Evolutionary conservation across 768 basidiomycete species (phyloP).

Genomic region (Suillus ampliporus): DNA sequence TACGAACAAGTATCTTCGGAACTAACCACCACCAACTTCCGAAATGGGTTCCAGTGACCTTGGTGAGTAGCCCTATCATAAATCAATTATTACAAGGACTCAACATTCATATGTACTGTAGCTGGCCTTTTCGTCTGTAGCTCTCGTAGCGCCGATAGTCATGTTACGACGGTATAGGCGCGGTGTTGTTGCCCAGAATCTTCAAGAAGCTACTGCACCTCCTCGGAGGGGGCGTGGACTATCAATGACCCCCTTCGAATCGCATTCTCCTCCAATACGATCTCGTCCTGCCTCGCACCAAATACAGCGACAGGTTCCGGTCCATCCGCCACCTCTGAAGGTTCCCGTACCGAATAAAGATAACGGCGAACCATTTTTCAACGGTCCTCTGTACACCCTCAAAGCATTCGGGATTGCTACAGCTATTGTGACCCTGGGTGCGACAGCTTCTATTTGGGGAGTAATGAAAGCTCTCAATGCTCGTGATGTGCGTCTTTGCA

Average conservation of each 20-base stretch:
- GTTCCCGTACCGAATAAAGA: not conserved
- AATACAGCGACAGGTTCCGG: not conserved
- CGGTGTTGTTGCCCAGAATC: slow-evolving; percentile 1
- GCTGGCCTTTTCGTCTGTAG: slow-evolving; percentile 20
- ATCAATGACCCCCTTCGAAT: not conserved
- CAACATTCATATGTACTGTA: slow-evolving; percentile 1
- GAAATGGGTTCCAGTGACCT: slow-evolving; percentile 12
- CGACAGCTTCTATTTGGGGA: slow-evolving; percentile 48
- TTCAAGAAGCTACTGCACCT: slow-evolving; percentile 7
- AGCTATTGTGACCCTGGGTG: slow-evolving; percentile 55
- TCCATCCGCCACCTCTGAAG: not conserved
- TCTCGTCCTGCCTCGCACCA: not conserved
- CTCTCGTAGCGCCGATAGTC: slow-evolving; percentile 19
- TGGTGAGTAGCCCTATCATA: slow-evolving; percentile 6
- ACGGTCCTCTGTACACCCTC: slow-evolving; percentile 56
- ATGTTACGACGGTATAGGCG: slow-evolving; percentile 18
- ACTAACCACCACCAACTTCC: not conserved
- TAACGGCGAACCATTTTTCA: slow-evolving; percentile 42
- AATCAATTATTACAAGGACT: too few relatives aligned
- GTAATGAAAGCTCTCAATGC: slow-evolving; percentile 61
- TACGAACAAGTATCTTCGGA: slow-evolving; percentile 4
- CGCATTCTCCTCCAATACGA: not conserved
- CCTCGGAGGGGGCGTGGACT: slow-evolving; percentile 14
- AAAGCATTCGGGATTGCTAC: slow-evolving; percentile 76
- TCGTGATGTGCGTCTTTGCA: slow-evolving; percentile 51